Conservation (phyloP, 2,329 filamentous ascomycete species). For the Fusarium sp. region DNA sequence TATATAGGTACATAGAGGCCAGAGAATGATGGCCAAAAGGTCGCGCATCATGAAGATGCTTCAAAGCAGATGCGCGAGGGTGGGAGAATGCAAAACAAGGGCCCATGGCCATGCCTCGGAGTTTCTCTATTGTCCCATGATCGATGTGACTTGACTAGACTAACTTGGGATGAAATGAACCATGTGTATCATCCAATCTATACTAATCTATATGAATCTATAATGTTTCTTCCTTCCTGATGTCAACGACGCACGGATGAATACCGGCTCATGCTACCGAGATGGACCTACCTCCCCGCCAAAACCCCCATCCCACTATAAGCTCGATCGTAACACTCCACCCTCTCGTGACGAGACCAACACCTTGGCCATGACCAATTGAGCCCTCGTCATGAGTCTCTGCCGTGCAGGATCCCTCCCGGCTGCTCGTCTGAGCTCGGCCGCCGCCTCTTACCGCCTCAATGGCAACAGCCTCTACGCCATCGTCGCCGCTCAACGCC, state of each 20-base stretch:
- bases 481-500: not conserved
- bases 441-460: constrained; percentile 31
- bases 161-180: not conserved
- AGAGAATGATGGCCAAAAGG: constrained; percentile 29
- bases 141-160: not conserved
- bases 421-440: constrained; percentile 40
- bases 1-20: constrained; percentile 41
- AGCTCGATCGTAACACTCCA: constrained; percentile 23
- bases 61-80: constrained; percentile 30
- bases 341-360: constrained; percentile 17
- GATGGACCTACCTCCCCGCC: not conserved
- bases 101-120: constrained; percentile 29
- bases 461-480: constrained; percentile 24
- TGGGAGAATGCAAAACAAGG: constrained; percentile 38
- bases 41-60: constrained; percentile 34
- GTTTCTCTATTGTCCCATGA: constrained; percentile 1
- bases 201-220: not conserved
- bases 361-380: constrained; percentile 44
- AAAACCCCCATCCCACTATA: not conserved
- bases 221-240: not conserved
- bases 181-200: not conserved
- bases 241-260: constrained; percentile 33
- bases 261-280: constrained; percentile 30
- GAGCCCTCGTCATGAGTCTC: constrained; percentile 43
- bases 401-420: constrained; percentile 42